Evolutionary conservation across 768 basidiomycete genomes (phyloP), one percentile per base, ranked within the genome.

Genomic region (Leccinum broughii): DNA sequence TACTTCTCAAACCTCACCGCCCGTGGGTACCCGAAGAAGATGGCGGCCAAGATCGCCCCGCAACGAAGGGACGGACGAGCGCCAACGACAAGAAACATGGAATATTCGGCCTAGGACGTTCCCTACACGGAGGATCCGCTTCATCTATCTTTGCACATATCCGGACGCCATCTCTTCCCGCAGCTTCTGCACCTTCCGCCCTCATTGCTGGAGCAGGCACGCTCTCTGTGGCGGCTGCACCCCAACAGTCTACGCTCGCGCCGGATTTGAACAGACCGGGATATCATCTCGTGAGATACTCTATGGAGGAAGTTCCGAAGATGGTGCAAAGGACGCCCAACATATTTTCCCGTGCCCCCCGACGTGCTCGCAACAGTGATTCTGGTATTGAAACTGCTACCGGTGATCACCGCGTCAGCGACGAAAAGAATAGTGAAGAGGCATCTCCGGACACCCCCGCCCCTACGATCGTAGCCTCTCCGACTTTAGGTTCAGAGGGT

Each of bases 141-240:
- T 67, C 71, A 17, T 74, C 72, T 6, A 59, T 75, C 37, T 30
- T 74, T 30, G 54, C 52, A 7, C 67, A 67, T 32, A 44, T 67
- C 34, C 64, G 58, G 17, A 14, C 61, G 6, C 60, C 69, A 4
- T 63, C 70, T 11, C 55, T 68, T n/a, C 71, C 72, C 11, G 51
- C 59, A 4, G 58, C 67, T 0, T 35, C 66, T 22, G 57, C 66
- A 15, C 57, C 64, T 60, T 90, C 88, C 1, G 81, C 89, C 4
- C 80, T 93, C 37, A 85, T 94, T 22, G 83, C 87, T 7, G 85
- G 85, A 58, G 85, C 89, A 0, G 86, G 84, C 3, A 84, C 85
- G 52, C 73, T 93, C 8, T 76, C 81, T 2, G 89, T 88, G 17
- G 81, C 81, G 3, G 83, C 85, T 7, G 81, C 86, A 0, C 88